These are phyloP conservation scores for Evansstolkia leycettana DNA, from an alignment of 495 filamentous ascomycete species.

Conservation along the genomic window DNA sequence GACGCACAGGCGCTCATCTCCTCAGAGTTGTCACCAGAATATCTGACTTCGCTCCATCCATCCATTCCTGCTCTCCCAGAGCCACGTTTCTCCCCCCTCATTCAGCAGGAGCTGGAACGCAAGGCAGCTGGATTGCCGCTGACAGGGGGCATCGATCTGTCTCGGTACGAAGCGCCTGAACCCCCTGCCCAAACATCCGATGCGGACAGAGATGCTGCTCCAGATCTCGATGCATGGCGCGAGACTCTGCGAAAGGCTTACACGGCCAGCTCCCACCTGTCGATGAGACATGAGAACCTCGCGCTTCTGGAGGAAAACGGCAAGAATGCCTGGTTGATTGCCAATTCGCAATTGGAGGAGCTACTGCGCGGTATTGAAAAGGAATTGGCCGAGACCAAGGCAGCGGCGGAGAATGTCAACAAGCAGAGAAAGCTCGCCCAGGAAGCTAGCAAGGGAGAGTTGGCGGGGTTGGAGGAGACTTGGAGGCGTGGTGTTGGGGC, in stretches of 20 bases:
- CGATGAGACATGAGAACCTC: slow-evolving; percentile 54
- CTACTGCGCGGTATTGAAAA: slow-evolving; percentile 60
- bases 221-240: slow-evolving; percentile 26
- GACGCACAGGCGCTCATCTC: slow-evolving; percentile 52
- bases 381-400: slow-evolving; percentile 56
- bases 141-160: slow-evolving; percentile 55
- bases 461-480: slow-evolving; percentile 54
- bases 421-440: slow-evolving; percentile 58
- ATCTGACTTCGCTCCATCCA: slow-evolving; percentile 23
- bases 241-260: slow-evolving; percentile 39
- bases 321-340: slow-evolving; percentile 83
- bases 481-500: slow-evolving; percentile 64
- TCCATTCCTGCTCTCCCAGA: slow-evolving; percentile 25
- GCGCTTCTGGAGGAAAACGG: slow-evolving; percentile 65
- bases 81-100: slow-evolving; percentile 43
- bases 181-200: slow-evolving; percentile 22
- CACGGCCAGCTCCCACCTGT: slow-evolving; percentile 52
- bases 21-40: slow-evolving; percentile 44
- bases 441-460: slow-evolving; percentile 53
- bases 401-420: slow-evolving; percentile 57
- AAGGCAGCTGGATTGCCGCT: slow-evolving; percentile 41
- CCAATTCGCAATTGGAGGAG: slow-evolving; percentile 66
- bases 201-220: slow-evolving; percentile 10
- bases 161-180: slow-evolving; percentile 66
- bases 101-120: slow-evolving; percentile 50